Conservation (phyloP, 2,329 filamentous ascomycete species). For the Trichoderma cornu-damae region DNA sequence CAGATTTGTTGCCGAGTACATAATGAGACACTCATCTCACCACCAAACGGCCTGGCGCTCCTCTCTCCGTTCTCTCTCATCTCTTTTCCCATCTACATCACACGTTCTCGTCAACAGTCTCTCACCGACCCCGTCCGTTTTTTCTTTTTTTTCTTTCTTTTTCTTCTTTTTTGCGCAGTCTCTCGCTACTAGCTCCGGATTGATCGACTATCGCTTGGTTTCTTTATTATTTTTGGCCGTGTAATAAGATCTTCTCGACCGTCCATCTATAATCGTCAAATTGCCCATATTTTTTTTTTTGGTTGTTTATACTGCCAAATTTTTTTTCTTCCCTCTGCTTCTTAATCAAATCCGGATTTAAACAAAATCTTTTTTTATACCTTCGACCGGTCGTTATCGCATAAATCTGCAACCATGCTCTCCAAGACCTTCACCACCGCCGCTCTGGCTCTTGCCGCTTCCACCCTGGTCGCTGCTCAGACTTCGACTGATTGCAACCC, state of each 20-base stretch:
- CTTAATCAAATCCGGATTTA: conserved; percentile 2
- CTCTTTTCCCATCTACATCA: conserved; percentile 12
- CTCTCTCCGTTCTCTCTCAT: neutral
- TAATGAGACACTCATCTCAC: conserved; percentile 19
- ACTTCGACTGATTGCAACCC: conserved; percentile 54
- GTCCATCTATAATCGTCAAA: neutral
- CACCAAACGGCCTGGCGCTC: neutral
- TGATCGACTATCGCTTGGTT: conserved; percentile 13
- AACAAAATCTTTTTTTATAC: neutral
- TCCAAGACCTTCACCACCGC: conserved; percentile 43
- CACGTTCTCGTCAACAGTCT: neutral
- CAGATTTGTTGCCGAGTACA: no score
- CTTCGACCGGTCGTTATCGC: conserved; percentile 1
- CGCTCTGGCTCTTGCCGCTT: conserved; percentile 46
- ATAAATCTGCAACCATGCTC: conserved; percentile 32
- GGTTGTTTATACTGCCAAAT: neutral
- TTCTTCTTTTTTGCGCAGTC: conserved; percentile 18
- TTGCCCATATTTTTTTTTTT: neutral
- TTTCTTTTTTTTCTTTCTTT: no score
- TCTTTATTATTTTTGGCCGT: no score
- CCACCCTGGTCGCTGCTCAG: conserved; percentile 48
- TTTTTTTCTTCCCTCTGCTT: no score
- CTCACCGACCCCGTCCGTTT: neutral
- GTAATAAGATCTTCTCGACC: conserved; percentile 8
- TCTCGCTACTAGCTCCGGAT: conserved; percentile 16